Base-by-base conservation (phyloP, 2,329 filamentous ascomycete genomes). In the Talaromyces sp. region DNA sequence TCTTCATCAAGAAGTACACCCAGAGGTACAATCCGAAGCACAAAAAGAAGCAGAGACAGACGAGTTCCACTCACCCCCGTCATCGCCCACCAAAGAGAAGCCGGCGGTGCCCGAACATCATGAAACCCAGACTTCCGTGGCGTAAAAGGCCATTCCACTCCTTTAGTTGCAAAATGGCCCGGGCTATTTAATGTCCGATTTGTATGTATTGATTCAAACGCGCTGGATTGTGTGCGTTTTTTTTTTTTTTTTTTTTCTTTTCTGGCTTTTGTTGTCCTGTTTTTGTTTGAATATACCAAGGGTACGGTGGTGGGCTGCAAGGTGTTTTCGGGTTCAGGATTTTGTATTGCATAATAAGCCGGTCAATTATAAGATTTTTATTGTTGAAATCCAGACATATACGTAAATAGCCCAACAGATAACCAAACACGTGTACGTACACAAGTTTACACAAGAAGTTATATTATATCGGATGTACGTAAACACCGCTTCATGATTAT, bases 51-150 rank as follows among this genome's bases (percentile, higher is more conserved):
- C 61, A 9, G 17, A 65, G 57, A 71, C 67, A 56, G 75, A 80
- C 2, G 73, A 75, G 27, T 78, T 80, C 58, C 73, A 77, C 57
- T 78, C 79, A 2, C 69, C 73, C 1, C 67, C 71, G 3, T 70
- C 67, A 19, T 72, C 69, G 38, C 74, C 74, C 9, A 69, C 69
- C 2, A 12, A 58, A 35, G 59, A 55, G 51, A n/a, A 46, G 19
- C 43, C 43, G n/a, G 19, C 43, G 7, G 35, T 38, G 19, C 43
- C 43, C 11, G 43, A 46, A 19, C 43, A 21, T 9, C 43, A 21
- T 9, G 21, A 24, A 46, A 24, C 43, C 11, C 43, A 21, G 19
- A 12, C 43, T 21, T 46, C 19, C 3, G 43, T 24, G 43, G 43
- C 19, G 21, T 46, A 46, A 21, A n/a, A 35, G 35, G 17, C 17